Evolutionary conservation across 345 rosid genomes (phyloP), one percentile per base, ranked within the genome.

Genomic region (Xanthoceras sorbifolium): DNA sequence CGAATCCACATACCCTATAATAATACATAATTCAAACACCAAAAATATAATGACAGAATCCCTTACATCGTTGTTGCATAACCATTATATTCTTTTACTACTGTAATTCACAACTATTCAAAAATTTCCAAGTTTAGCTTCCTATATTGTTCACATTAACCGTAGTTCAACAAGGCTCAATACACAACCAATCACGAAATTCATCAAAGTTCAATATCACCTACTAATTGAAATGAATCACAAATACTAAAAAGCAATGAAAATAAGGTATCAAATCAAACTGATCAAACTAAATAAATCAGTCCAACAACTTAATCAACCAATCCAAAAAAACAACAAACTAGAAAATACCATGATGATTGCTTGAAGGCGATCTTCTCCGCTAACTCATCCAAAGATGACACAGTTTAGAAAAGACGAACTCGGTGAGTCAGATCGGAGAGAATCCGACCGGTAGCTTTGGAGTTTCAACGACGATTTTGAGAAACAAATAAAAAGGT

Each of bases 321-420:
- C 64, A 29, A 54, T 9, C n/a, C 26, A 18, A 63, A 1, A 65
- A 34, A 69, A 63, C 70, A 18, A 20, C 26, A 66, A 10, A 46
- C 14, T 29, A 9, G 44, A 73, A 75, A 46, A 72, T 80, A 88
- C 91, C 91, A 88, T 86, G 71, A 25, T 14, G 54, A 64, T 64
- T 63, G 71, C 9, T 9, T 18, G 26, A 62, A 32, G 18, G 75
- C 70, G 75, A 77, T 83, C 84, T 74, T 70, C 72, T 61, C 28
- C 77, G 38, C 76, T 76, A 83, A 75, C 79, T 83, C 86, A 83
- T 83, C 72, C 72, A 74, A 59, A 8, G 2, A 11, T 50, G 71
- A 42, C 34, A 14, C 34, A 64, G 76, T 25, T 28, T 57, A 67
- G 32, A 26, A 42, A 72, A 17, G 46, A 59, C 50, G 61, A 50